These are phyloP conservation scores for Arthrobotrys megalospora DNA, from an alignment of 2,329 filamentous ascomycete species.

Conservation along the genomic window DNA sequence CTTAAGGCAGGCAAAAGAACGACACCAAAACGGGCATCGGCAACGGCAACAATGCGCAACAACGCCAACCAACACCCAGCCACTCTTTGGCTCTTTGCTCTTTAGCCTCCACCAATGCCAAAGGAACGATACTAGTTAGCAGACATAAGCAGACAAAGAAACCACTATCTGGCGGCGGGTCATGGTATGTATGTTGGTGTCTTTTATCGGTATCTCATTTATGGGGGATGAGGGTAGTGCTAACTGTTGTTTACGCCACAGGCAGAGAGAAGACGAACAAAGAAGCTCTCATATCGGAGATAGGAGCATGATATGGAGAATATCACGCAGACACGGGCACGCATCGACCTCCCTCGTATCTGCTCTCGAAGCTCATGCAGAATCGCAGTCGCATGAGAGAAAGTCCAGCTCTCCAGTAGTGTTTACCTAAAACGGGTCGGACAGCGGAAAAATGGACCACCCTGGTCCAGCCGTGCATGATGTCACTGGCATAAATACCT, in stretches of 20 bases:
- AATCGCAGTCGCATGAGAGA: slow-evolving; percentile 25
- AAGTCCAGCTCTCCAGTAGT: neutral
- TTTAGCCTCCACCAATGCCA: neutral
- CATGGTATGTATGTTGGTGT: neutral
- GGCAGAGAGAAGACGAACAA: neutral
- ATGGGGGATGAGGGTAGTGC: too few relatives aligned
- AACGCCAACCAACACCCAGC: slow-evolving; percentile 39
- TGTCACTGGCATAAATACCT: slow-evolving; percentile 48
- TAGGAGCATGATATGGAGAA: neutral
- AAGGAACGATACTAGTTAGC: too few relatives aligned
- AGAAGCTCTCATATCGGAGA: neutral
- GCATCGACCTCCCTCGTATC: neutral
- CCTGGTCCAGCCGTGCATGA: slow-evolving; percentile 53
- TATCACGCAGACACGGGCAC: neutral
- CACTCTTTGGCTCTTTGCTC: slow-evolving; percentile 9
- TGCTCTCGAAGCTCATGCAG: neutral
- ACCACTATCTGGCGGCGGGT: too few relatives aligned
- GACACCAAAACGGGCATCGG: slow-evolving; percentile 44
- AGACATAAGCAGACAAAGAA: neutral
- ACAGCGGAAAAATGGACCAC: slow-evolving; percentile 43
- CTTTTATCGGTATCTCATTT: too few relatives aligned
- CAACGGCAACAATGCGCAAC: slow-evolving; percentile 59
- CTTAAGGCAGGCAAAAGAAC: slow-evolving; percentile 45
- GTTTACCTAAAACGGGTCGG: slow-evolving; percentile 22
- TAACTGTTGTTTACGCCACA: neutral